Evolutionary conservation across 2,329 filamentous ascomycete species (phyloP), one percentile per base, ranked within the genome.

Genomic region (Tolypocladium capitatum): DNA sequence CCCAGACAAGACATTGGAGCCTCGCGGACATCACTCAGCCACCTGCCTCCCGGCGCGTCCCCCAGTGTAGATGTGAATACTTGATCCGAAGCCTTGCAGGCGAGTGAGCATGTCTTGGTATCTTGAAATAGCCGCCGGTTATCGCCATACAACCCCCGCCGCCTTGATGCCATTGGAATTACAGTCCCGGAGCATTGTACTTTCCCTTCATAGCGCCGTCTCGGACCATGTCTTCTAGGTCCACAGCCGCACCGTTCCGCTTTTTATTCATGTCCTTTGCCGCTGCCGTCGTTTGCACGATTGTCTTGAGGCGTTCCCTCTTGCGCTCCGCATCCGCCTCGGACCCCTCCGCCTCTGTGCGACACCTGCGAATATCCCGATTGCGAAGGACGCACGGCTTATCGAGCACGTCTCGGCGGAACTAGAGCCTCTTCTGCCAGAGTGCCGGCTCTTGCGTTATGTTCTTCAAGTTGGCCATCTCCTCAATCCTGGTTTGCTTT

Each of bases 361-460:
- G 69, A 53, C 75, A 80, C 49, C 62, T 65, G 45, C 70, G 70
- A 42, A 81, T 65, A 46, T 74, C 69, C 49, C 64, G 68, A 21
- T 62, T 60, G 30, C 65, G 68, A 30, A 83, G 54, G n/a, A 71
- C 58, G 81, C 81, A 84, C 0, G 76, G 72, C 48, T 60, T 63
- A 3, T 61, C 60, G 14, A 84, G 64, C 6, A 79, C 65, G 4
- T 75, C 68, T 32, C 56, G 57, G 33, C 69, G 68, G 56, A 83
- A 81, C 30, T 60, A 61, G 18, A 60, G 53, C 41, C 72, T 65
- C 62, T 77, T 77, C 54, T 73, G 68, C 80, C 80, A 84, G 9
- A 81, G 75, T 8, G 57, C 60, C 4, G 82, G 65, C 58, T 84
- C 81, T 32, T 75, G 68, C 42, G 71, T 69, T 0, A 79, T 83